Base-by-base conservation (phyloP, 164 flowering plant species). In the Vitis amurensis region DNA sequence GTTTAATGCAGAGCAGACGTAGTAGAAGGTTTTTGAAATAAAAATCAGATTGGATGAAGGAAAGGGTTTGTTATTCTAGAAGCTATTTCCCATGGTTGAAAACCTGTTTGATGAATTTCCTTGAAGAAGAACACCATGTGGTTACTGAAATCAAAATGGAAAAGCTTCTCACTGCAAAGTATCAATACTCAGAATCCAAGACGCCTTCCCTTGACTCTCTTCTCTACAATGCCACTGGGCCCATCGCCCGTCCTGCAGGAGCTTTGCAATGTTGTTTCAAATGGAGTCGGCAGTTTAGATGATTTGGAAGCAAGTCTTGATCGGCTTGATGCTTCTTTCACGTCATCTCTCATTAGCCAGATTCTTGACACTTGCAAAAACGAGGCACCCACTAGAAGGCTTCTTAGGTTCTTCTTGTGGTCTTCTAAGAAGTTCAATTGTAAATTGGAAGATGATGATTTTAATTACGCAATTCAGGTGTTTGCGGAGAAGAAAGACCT, bases 371-470 rank as follows among this genome's bases (percentile, higher is more conserved):
- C 76, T 47, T 86, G 94, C 70, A 85, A 86, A 73, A 48, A 64
- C 44, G 80, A 84, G 63, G 89, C 87, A 11, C 86, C 87, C 70
- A 68, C 78, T n/a, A 81, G 95, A 58, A 86, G 97, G 66, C 61
- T 92, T 17, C 77, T 90, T 6, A 81, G 97, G 58, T 92, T 92
- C 78, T 89, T 92, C 74, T 63, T 79, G 12, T 92, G 97, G 97
- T 85, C 90, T 2, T 48, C 68, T 47, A 83, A 81, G 64, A 81
- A 50, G 50, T 57, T 73, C 52, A 67, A 68, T 15, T 71, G 61
- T 50, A 61, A 63, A 50, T 65, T 88, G 68, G 80, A 76, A 16
- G 89, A 90, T 57, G 74, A 62, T 57, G 83, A 73, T 30, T 90
- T 80, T 67, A 92, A 92, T 70, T 59, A 76, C 62, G 88, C 81